A percentile compares a stretch with the other conserved stretches of the same genome.
Evolutionary conservation across 2,329 filamentous ascomycete genomes (phyloP).

Genomic region (Fusarium hostae): DNA sequence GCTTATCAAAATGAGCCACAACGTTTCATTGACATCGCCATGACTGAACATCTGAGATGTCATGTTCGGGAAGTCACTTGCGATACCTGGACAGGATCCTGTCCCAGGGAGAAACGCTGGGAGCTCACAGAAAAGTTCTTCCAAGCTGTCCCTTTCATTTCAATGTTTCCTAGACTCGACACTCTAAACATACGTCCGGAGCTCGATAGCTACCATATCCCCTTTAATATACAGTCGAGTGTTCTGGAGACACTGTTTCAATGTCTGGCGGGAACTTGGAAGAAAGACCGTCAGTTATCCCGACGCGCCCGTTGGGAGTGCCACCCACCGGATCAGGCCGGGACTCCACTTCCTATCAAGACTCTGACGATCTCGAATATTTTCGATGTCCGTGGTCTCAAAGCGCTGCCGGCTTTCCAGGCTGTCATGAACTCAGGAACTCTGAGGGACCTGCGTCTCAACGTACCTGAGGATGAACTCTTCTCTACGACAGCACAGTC

Average conservation of each 20-base stretch:
- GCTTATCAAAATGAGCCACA: constrained; percentile 2
- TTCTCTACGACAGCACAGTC: no score
- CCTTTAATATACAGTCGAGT: no score
- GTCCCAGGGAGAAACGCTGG: neutral
- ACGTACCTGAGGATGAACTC: neutral
- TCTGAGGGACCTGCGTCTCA: constrained; percentile 3
- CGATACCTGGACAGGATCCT: constrained; percentile 4
- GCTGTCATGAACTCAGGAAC: neutral
- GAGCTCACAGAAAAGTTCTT: constrained; percentile 1
- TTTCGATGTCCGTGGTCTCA: neutral
- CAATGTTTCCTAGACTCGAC: neutral
- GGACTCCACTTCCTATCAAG: neutral
- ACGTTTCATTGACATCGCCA: neutral
- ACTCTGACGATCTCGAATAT: constrained; percentile 11
- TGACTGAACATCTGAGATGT: neutral
- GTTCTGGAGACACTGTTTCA: constrained; percentile 18
- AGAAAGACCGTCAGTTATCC: neutral
- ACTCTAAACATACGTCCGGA: constrained; percentile 11
- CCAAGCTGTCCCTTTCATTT: neutral
- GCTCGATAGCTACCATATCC: neutral
- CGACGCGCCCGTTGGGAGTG: no score
- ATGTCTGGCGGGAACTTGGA: constrained; percentile 12
- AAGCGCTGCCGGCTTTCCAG: neutral
- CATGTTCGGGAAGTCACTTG: constrained; percentile 13
- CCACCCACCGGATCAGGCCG: neutral